Conservation (phyloP, 352 stramenopile species). For the Phytophthora boehmeriae region DNA sequence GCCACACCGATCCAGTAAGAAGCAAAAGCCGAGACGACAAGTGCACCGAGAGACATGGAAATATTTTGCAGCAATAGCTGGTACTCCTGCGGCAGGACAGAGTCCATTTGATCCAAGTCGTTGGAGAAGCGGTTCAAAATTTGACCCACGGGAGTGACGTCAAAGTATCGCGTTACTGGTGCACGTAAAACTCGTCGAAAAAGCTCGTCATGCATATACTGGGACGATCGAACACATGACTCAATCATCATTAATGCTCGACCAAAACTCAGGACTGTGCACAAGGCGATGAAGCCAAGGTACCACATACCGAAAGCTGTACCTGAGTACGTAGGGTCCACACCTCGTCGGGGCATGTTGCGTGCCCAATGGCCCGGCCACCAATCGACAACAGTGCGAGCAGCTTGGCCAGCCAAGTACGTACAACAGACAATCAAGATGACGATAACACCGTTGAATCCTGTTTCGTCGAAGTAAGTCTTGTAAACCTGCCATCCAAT, state of each 20-base stretch:
- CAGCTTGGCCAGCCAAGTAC: constrained; percentile 19
- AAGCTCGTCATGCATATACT: constrained; percentile 53
- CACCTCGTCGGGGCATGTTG: constrained; percentile 17
- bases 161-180: constrained; percentile 60
- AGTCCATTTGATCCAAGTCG: constrained; percentile 60
- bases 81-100: constrained; percentile 45
- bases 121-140: constrained; percentile 70
- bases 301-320: constrained; percentile 47
- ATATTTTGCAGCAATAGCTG: constrained; percentile 44
- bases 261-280: constrained; percentile 23
- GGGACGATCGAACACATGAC: constrained; percentile 38
- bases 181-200: constrained; percentile 53
- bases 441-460: constrained; percentile 25
- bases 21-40: constrained; percentile 46
- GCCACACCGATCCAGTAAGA: constrained; percentile 48
- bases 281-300: constrained; percentile 39
- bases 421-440: constrained; percentile 6
- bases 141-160: constrained; percentile 59
- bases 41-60: constrained; percentile 31
- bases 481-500: constrained; percentile 39
- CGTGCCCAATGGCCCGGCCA: constrained; percentile 35
- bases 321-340: constrained; percentile 41
- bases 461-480: constrained; percentile 45
- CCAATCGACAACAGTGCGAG: constrained; percentile 31
- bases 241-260: constrained; percentile 47